Conservation (phyloP, 306 rosid genomes). For the Lablab purpureus region DNA sequence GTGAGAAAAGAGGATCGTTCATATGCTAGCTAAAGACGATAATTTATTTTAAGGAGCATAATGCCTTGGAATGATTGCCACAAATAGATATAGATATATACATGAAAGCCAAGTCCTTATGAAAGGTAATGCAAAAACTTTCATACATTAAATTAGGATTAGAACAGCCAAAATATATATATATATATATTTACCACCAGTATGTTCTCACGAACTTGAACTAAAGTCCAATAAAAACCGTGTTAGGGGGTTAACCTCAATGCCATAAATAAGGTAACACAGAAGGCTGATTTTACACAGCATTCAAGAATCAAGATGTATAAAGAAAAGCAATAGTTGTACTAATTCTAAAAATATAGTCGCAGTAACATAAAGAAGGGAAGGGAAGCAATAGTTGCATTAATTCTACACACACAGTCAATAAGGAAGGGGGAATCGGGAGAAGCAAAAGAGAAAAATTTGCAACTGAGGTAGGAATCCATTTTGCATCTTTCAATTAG, state of each 20-base stretch:
- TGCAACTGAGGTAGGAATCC: neutral
- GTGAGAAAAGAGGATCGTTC: neutral
- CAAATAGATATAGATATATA: too few species aligned
- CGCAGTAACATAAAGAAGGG: neutral
- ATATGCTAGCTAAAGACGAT: too few species aligned
- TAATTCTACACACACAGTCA: neutral
- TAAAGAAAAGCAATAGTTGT: neutral
- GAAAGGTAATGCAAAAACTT: neutral
- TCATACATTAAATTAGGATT: neutral
- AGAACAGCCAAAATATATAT: neutral
- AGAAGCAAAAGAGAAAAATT: neutral
- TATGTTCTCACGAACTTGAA: neutral
- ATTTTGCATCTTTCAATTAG: slow-evolving; percentile 25
- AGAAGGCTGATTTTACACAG: neutral
- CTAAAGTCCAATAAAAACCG: neutral
- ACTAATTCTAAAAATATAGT: neutral
- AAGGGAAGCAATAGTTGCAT: neutral
- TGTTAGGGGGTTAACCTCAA: neutral
- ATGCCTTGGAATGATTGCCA: too few species aligned
- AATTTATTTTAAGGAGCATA: too few species aligned
- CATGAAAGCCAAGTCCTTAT: neutral
- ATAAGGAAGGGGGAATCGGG: neutral
- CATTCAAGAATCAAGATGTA: neutral
- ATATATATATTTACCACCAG: neutral
- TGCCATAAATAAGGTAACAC: neutral